A percentile compares a stretch with the other conserved stretches of the same genome.
Conservation (phyloP, 2,329 filamentous ascomycete species). For the Phaeophleospora eucalypticola region DNA sequence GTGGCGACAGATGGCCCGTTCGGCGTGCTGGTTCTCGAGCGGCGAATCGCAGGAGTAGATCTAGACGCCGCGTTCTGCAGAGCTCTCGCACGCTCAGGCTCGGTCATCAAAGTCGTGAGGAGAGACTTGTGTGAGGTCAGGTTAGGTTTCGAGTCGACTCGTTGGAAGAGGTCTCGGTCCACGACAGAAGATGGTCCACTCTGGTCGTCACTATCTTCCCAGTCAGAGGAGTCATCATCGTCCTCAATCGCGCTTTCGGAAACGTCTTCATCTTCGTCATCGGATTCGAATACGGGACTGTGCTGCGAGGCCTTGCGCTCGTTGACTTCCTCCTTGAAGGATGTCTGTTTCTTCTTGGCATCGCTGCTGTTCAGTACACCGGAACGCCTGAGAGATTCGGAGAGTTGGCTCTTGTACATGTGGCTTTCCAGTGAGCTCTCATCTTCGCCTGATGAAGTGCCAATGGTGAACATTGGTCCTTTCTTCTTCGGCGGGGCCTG, state of each 20-base stretch:
- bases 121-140: conserved; percentile 82
- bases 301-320: conserved; percentile 56
- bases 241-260: conserved; percentile 77
- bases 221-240: conserved; percentile 45
- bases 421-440: conserved; percentile 69
- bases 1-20: conserved; percentile 63
- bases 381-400: conserved; percentile 49
- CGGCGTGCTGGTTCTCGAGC: conserved; percentile 63
- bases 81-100: conserved; percentile 66
- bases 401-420: conserved; percentile 56
- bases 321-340: conserved; percentile 73
- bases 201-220: conserved; percentile 62
- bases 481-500: conserved; percentile 55
- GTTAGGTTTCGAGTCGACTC: conserved; percentile 83
- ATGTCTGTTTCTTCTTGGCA: conserved; percentile 68
- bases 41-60: conserved; percentile 52
- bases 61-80: conserved; percentile 63
- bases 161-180: conserved; percentile 76
- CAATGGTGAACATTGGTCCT: conserved; percentile 68
- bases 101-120: conserved; percentile 82
- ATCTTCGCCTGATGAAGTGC: conserved; percentile 75
- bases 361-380: conserved; percentile 34
- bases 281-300: conserved; percentile 57
- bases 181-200: conserved; percentile 73
- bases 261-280: conserved; percentile 56